Base-by-base conservation (phyloP, 1,284 basidiomycete genomes). In the Caloboletus firmus region DNA sequence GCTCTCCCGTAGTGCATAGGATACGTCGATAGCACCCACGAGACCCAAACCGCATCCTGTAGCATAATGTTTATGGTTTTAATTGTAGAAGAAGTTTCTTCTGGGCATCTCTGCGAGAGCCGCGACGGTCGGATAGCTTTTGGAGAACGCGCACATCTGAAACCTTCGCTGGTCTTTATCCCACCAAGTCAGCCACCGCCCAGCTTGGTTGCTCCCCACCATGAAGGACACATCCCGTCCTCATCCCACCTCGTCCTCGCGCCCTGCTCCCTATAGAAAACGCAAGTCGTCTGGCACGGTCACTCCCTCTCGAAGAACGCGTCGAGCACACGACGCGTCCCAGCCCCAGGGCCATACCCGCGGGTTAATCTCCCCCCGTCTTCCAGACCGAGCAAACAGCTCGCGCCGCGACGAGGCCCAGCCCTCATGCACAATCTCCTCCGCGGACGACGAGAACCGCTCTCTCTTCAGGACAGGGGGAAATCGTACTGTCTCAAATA, bases 151-250 rank as follows among this genome's bases (percentile, higher is more conserved):
- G 20, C 8, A 34, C 26, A 18, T 39, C 48, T 57, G 56, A 54
- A 52, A 56, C 47, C 35, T 32, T 5, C 45, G 22, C 26, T 35
- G 32, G 44, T 20, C 36, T 57, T 62, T 52, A 47, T 47, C 11
- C 34, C 30, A 37, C 43, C 44, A 12, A 35, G 62, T 59, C 58
- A 61, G 54, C 61, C 60, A 59, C 65, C 15, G 11, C 18, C 48
- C 22, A 37, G 32, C 50, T 56, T 52, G 43, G 22, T 42, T 13
- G 30, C 52, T 44, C 39, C 17, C 59, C 51, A 52, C 28, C 65
- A 65, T 69, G 64, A 65, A 64, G 59, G 67, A 57, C 58, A 47
- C 49, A n/a, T 51, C 60, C 15, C 63, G 63, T 62, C 58, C 56
- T 49, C 59, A 45, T 35, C 56, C 62, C 12, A 15, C 39, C n/a